These are phyloP conservation scores for Physcomitrium patens DNA, from an alignment of 225 moss, liverwort and hornwort genomes.

Conservation along the genomic window DNA sequence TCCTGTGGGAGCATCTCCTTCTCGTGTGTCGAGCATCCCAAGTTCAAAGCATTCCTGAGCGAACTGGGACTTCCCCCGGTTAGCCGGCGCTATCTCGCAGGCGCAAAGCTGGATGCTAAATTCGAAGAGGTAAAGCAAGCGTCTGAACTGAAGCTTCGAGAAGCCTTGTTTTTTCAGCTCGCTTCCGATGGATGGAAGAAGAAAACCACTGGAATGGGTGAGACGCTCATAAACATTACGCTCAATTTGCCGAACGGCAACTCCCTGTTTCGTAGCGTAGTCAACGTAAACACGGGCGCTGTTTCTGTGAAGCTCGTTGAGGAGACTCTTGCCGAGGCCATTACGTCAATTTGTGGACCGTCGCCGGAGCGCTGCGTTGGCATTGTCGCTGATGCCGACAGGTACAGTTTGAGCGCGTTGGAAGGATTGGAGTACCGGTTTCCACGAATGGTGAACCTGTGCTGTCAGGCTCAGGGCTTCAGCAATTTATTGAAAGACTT, in stretches of 20 bases:
- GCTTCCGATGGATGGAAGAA: slow-evolving; percentile 89
- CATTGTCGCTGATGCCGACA: slow-evolving; percentile 85
- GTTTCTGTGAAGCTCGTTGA: slow-evolving; percentile 85
- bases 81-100: slow-evolving; percentile 70
- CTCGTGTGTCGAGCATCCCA: slow-evolving; percentile 92
- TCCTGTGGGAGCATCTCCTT: slow-evolving; percentile 84
- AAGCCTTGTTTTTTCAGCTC: slow-evolving; percentile 90
- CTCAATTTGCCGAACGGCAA: slow-evolving; percentile 89
- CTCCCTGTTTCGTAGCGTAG: slow-evolving; percentile 79
- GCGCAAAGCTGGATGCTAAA: slow-evolving; percentile 82
- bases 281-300: slow-evolving; percentile 78
- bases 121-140: slow-evolving; percentile 86
- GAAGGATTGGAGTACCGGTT: slow-evolving; percentile 90
- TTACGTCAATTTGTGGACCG: slow-evolving; percentile 73
- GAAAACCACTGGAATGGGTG: slow-evolving; percentile 72
- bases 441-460: slow-evolving; percentile 92
- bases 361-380: slow-evolving; percentile 85
- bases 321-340: slow-evolving; percentile 81
- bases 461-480: slow-evolving; percentile 87
- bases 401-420: slow-evolving; percentile 75
- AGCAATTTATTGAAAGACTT: slow-evolving; percentile 84
- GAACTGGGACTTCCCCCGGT: slow-evolving; percentile 85
- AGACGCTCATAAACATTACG: slow-evolving; percentile 79
- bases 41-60: slow-evolving; percentile 81
- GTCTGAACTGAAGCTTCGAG: slow-evolving; percentile 80